Evolutionary conservation across 345 rosid genomes (phyloP).

Genomic region (Nasturtium officinale): DNA sequence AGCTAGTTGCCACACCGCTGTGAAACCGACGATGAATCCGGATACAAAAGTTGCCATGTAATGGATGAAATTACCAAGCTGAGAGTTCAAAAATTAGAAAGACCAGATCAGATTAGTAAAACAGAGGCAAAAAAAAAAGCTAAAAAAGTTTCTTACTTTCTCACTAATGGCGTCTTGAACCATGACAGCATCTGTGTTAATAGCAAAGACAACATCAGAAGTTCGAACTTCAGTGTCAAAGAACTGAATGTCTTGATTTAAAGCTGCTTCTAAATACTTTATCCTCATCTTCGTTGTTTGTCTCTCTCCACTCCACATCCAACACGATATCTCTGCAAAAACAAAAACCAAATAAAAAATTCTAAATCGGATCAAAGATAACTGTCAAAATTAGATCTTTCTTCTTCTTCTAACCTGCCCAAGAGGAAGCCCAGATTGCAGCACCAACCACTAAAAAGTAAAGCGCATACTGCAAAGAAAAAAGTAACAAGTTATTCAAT

Average conservation of each 20-base stretch:
- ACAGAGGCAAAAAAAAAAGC: background rate
- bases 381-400: background rate
- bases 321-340: constrained; percentile 87
- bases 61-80: constrained; percentile 97
- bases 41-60: constrained; percentile 93
- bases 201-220: constrained; percentile 86
- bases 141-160: constrained; percentile 58
- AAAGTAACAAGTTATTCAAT: background rate
- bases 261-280: constrained; percentile 90
- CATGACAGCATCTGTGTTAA: constrained; percentile 92
- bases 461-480: constrained; percentile 75
- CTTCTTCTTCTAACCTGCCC: constrained; percentile 69
- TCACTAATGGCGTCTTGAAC: constrained; percentile 99
- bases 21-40: constrained; percentile 95
- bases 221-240: constrained; percentile 96
- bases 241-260: constrained; percentile 89
- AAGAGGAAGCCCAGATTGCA: constrained; percentile 98
- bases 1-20: constrained; percentile 97
- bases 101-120: constrained; percentile 4
- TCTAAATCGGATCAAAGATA: constrained; percentile 20
- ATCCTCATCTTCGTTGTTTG: constrained; percentile 98
- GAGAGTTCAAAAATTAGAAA: constrained; percentile 32
- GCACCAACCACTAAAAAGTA: constrained; percentile 98
- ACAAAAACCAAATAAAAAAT: background rate
- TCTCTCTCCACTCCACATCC: constrained; percentile 99